Conservation (phyloP, 148 eudicot genomes). For the Diospyros kaki region DNA sequence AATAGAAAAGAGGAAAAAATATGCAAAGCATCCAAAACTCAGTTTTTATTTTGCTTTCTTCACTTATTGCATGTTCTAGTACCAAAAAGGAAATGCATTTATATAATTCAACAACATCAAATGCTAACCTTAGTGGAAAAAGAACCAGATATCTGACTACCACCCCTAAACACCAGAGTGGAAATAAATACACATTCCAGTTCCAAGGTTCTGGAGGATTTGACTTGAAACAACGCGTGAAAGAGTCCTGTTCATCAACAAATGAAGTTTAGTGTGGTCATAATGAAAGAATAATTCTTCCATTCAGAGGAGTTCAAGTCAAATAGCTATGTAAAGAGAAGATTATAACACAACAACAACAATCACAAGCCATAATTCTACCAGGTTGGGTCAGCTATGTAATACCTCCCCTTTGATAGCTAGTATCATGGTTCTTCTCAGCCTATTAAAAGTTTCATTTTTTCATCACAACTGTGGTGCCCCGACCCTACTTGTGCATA, state of each 20-base stretch:
- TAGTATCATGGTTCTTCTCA: too few species aligned
- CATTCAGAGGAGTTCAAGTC: too few species aligned
- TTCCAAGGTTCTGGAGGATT: slow-evolving; percentile 98
- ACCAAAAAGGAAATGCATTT: neutral
- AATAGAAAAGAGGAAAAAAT: neutral
- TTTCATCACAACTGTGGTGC: too few species aligned
- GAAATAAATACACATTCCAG: slow-evolving; percentile 94
- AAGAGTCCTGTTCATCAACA: slow-evolving; percentile 70
- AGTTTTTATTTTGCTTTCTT: neutral
- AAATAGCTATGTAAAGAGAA: too few species aligned
- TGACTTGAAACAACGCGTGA: slow-evolving; percentile 98
- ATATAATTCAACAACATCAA: neutral
- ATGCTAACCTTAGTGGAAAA: slow-evolving; percentile 74
- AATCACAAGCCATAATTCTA: too few species aligned
- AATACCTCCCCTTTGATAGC: too few species aligned
- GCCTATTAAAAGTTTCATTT: too few species aligned
- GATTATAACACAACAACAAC: too few species aligned
- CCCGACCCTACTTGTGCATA: too few species aligned
- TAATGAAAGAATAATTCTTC: neutral
- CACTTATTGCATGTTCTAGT: neutral
- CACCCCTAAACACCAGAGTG: slow-evolving; percentile 92
- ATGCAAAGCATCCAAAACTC: neutral
- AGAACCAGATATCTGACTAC: slow-evolving; percentile 72
- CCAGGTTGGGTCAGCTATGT: too few species aligned
- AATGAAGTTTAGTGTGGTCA: slow-evolving; percentile 6